Evolutionary conservation across 306 rosid genomes (phyloP), one percentile per base, ranked within the genome.

Genomic region (Begonia fuchsioides): DNA sequence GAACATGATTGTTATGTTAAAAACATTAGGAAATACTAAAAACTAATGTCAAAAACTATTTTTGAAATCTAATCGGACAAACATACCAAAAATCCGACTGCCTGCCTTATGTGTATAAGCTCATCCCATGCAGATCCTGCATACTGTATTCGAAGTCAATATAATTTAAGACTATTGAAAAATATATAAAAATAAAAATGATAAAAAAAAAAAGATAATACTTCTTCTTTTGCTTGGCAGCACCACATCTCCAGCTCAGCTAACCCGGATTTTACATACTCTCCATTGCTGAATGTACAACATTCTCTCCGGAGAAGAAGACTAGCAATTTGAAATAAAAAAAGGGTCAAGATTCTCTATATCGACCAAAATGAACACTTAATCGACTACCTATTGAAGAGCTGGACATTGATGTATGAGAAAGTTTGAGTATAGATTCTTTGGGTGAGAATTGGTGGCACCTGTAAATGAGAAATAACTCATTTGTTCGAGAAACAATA

Each of bases 121-220:
- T 92, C 99, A 74, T 92, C 99, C 99, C 99, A 92, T 38, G 99
- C 86, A 58, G 80, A 68, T 46, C 99, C 96, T 2, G 99, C 99
- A 72, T 82, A 92, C 99, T 92, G 86, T 68, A 72, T 10, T n/a
- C 3, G 45, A 11, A 10, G 14, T n/a, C 45, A 13, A 41, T 26
- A 41, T 2, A 3, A 10, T 1, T 41, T 41, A 3, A 41, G 1
- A 41, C 45, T n/a, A 41, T 41, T 8, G 8, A 26, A 26, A 26
- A 0, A 47, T n/a, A 15, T 15, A 15, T 15, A 15, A 14, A 47
- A 3, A n/a, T 5, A 13, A 47, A 3, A 26, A 26, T 0, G 7
- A 26, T 4, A 0, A 26, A 26, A 26, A 26, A 26, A 26, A 26
- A 32, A 13, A 15, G 43, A 47, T 4, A 55, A 60, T 40, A 86